Base-by-base conservation (phyloP, 768 basidiomycete genomes). In the Pisolithus marmoratus region DNA sequence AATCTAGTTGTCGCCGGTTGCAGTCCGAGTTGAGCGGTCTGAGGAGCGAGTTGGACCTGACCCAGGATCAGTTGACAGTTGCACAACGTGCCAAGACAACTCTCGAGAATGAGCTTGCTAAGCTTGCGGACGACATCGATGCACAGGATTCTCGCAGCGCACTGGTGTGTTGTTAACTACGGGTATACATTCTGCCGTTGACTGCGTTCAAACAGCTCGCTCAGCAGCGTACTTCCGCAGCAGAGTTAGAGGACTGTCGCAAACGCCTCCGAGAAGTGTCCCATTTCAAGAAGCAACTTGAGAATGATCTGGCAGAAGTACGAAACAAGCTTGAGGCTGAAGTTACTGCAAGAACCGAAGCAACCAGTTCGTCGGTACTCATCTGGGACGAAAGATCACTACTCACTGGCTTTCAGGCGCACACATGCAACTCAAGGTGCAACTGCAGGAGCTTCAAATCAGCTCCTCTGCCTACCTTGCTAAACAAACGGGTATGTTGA, bases 71-170 rank as follows among this genome's bases (percentile, higher is more conserved):
- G 51, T 64, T 87, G 5, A 53, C 71, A 15, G 64, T 74, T 4
- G 75, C 76, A 12, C 79, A 84, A 55, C 75, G 76, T 15, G 82
- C 87, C 2, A 87, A 85, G 65, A 77, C 81, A 38, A 75, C 77
- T 29, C 65, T 90, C 15, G 88, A 90, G 60, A 65, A 70, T 1
- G 87, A 90, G 58, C 74, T 90, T 3, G 79, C 83, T 20, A 72
- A 78, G 38, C 73, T 90, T 36, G 85, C 80, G 0, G 79, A 83
- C 42, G 84, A 85, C 42, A 69, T 75, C 0, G 80, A 81, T 27
- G 72, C 69, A 12, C 86, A 87, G 57, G 86, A 85, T 56, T 86
- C 85, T 15, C 74, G 81, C 43, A 84, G 82, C 60, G 84, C 85
- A 49, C 63, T 88, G 58, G 84, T 87, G 65, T 55, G 82, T 67